Base-by-base conservation (phyloP, 805 yeast species). In the Myxozyma sirexii region DNA sequence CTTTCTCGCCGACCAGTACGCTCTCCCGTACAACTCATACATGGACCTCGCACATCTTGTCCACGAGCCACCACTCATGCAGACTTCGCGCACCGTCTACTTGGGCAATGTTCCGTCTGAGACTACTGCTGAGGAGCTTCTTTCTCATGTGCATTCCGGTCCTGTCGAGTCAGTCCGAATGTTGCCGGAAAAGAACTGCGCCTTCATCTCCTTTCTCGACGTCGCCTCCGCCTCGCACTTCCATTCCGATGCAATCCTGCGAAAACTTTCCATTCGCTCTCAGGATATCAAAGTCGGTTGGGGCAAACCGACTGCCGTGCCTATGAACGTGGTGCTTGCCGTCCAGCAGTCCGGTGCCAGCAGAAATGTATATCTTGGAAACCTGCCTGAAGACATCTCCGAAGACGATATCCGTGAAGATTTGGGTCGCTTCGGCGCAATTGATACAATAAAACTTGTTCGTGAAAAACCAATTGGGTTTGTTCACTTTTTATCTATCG, bases 101-200 rank as follows among this genome's bases (percentile, higher is more conserved):
- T 77, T 93, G 68, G 97, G 97, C 15, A 90, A 90, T 71, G 81
- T 93, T 39, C 97, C 98, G 0, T 75, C 80, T n/a, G 88, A 86
- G 62, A 80, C 91, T 59, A 83, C 91, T 19, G 84, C 93, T 4
- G 84, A 87, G 68, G 96, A 90, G 69, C 75, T 94, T 51, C 79
- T 93, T 69, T 92, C 92, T 71, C 96, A 90, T 73, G 97, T 92
- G 31, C 83, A 96, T 67, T 86, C 96, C 33, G 98, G 97, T 33
- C 85, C 90, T 27, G 84, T 92, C 56, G 97, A 92, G 76, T 84
- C 82, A 56, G 84, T 90, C 37, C 50, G 66, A 23, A 62, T 92
- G 58, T 76, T 91, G n/a, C 91, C 94, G 1, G 83, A 86, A 38
- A 91, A 90, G 73, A 84, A 84, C 78, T 91, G 96, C 78, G 97